These are phyloP conservation scores for Bodo saltans DNA, from an alignment of 78 protist genomes.

Conservation along the genomic window DNA sequence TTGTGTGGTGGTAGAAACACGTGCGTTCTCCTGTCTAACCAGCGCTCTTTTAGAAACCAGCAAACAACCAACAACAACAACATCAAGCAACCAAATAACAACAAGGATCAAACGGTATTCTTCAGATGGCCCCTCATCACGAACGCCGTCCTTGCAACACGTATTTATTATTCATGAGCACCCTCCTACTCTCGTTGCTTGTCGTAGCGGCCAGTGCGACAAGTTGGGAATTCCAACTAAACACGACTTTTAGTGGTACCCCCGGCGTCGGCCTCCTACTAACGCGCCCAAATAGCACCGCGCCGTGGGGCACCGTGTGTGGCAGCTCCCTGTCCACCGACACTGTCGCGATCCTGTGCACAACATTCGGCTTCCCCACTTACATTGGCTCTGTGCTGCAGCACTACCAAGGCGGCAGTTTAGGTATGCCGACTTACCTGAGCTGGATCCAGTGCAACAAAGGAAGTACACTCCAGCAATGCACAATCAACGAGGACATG, in stretches of 20 bases:
- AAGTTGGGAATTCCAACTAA: not conserved
- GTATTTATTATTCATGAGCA: not conserved
- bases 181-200: not conserved
- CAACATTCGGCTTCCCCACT: not conserved
- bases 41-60: too few species aligned
- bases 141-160: too few species aligned
- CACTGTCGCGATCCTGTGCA: not conserved
- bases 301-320: not conserved
- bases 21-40: too few species aligned
- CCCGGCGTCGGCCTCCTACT: not conserved
- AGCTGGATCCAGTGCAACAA: not conserved
- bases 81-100: too few species aligned
- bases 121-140: too few species aligned
- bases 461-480: not conserved
- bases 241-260: not conserved
- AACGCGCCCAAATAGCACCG: not conserved
- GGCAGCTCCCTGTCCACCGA: not conserved
- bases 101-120: too few species aligned
- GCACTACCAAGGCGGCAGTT: not conserved
- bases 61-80: too few species aligned
- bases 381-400: not conserved
- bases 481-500: not conserved
- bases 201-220: too few species aligned
- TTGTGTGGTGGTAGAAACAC: too few species aligned
- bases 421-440: not conserved